Conservation (phyloP, 257 asterid genomes). For the Osmanthus fragrans region DNA sequence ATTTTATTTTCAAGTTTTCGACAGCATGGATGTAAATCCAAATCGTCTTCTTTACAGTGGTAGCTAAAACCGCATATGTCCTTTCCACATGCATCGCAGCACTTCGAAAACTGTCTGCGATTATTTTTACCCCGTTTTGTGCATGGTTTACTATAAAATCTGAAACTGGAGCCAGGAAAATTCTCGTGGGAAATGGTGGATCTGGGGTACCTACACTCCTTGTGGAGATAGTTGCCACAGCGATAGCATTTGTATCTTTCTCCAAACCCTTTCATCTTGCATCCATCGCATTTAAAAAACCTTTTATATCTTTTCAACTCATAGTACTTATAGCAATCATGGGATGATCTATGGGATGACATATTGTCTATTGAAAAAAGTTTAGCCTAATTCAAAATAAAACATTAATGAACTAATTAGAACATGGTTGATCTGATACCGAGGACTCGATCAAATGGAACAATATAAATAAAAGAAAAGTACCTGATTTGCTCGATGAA, state of each 20-base stretch:
- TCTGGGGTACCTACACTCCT: constrained; percentile 19
- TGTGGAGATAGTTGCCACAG: constrained; percentile 25
- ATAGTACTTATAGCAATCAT: constrained; percentile 21
- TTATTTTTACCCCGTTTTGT: background rate
- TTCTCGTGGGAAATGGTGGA: constrained; percentile 5
- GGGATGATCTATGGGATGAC: background rate
- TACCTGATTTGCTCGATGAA: too few relatives aligned
- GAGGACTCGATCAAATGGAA: too few relatives aligned
- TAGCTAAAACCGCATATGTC: constrained; percentile 32
- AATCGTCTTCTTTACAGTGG: constrained; percentile 16
- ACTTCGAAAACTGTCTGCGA: constrained; percentile 12
- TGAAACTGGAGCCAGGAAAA: constrained; percentile 11
- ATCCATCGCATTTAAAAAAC: constrained; percentile 34
- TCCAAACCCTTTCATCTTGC: constrained; percentile 38
- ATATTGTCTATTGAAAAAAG: too few relatives aligned
- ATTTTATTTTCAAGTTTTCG: constrained; percentile 20
- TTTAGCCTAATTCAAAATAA: too few relatives aligned
- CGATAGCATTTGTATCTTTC: constrained; percentile 16
- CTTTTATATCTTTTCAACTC: background rate
- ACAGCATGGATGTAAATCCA: constrained; percentile 30
- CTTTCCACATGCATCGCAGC: constrained; percentile 37
- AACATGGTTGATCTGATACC: too few relatives aligned
- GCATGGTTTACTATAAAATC: background rate
- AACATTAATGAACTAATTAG: too few relatives aligned
- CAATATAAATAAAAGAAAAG: too few relatives aligned